Evolutionary conservation across 306 rosid species (phyloP).

Genomic region (Astragalus membranaceus): DNA sequence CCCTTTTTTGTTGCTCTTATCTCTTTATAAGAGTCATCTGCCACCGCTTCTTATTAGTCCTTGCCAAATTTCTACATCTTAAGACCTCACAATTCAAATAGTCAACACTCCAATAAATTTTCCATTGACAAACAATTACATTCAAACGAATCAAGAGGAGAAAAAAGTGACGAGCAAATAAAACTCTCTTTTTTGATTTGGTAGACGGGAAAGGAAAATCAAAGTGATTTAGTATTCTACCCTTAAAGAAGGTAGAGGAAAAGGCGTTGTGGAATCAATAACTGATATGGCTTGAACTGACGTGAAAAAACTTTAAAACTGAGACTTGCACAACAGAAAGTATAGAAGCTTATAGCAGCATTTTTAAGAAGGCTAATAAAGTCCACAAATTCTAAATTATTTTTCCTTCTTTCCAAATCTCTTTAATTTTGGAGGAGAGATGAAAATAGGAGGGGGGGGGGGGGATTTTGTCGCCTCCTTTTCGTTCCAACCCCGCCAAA

Average conservation of each 20-base stretch:
- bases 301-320: background rate
- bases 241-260: background rate
- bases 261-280: background rate
- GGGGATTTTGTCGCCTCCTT: background rate
- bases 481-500: background rate
- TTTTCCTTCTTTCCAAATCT: background rate
- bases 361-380: background rate
- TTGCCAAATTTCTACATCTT: background rate
- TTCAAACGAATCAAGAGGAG: background rate
- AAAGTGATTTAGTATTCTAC: background rate
- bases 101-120: background rate
- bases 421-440: background rate
- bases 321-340: background rate
- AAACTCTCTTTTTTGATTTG: background rate
- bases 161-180: background rate
- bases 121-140: background rate
- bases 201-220: background rate
- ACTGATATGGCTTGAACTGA: background rate
- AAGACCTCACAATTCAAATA: constrained; percentile 5
- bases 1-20: background rate
- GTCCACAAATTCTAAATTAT: background rate
- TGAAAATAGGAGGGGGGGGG: background rate
- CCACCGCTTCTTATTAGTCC: background rate
- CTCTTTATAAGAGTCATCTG: background rate
- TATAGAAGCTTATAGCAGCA: background rate